Conservation (phyloP, 163 green algal genomes). For the Volvox carteri region DNA sequence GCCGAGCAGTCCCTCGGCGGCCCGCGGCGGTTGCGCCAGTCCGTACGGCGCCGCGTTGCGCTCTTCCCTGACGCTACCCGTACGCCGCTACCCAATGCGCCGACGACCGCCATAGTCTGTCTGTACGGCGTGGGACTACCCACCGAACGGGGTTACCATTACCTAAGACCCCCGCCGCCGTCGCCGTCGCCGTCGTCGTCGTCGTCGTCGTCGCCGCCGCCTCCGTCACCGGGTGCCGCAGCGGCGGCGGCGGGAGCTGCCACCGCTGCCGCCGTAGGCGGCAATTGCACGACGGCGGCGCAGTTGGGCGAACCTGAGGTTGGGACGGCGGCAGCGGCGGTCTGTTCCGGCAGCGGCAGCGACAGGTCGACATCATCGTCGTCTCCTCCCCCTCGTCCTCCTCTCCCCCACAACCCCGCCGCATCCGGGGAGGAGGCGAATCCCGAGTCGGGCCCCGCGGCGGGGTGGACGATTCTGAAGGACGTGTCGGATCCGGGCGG, state of each 20-base stretch:
- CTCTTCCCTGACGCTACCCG: constrained; percentile 67
- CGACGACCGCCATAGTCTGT: constrained; percentile 82
- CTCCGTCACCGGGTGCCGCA: neutral
- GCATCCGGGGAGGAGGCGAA: constrained; percentile 24
- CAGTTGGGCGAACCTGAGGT: neutral
- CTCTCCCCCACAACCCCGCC: neutral
- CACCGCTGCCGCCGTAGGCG: neutral
- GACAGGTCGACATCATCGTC: neutral
- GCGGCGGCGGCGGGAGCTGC: neutral
- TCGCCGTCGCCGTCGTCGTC: neutral
- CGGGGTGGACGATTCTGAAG: constrained; percentile 37
- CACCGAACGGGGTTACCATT: constrained; percentile 70
- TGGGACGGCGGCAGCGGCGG: neutral
- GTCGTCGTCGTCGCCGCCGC: neutral
- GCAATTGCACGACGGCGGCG: neutral
- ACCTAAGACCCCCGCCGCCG: constrained; percentile 56
- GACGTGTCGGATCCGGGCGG: constrained; percentile 24
- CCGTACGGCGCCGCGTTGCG: neutral
- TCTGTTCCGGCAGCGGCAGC: too few species aligned
- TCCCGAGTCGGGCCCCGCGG: neutral
- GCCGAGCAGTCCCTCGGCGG: constrained; percentile 20
- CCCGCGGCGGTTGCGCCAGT: neutral
- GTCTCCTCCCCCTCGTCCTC: neutral
- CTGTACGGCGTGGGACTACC: constrained; percentile 78
- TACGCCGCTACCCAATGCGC: constrained; percentile 80